Base-by-base conservation (phyloP, 345 rosid genomes). In the Eucalyptus brandiana region DNA sequence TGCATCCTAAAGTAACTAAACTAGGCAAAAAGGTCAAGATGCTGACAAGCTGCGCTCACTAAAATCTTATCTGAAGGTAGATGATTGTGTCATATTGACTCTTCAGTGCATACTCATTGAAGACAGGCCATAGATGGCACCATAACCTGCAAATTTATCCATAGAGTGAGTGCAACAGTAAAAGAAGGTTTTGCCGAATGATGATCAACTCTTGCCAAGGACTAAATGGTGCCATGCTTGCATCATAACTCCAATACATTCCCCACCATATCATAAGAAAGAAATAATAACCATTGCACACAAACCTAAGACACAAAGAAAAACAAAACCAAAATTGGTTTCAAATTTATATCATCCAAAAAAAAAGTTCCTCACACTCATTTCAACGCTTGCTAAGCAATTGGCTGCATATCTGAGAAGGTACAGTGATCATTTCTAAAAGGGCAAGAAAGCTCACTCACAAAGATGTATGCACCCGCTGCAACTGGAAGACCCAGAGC, bases 61-160 rank as follows among this genome's bases (percentile, higher is more conserved):
- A 76, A 69, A 89, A 87, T 87, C 90, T 93, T 88, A 97, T 99
- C 99, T 95, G 99, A 92, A 97, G 99, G 91, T 97, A 97, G 62
- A 97, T 97, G 93, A 98, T 97, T 37, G 99, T 97, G 87, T 97
- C 99, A 88, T 95, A 97, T 88, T 97, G 99, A 87, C 99, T 97
- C 95, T 97, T 97, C 89, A 97, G 90, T 91, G 99, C 96, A 93
- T 97, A 97, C 92, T 97, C 99, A 89, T 95, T 97, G 95, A 89
- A 97, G 90, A 97, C 99, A 62, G 99, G 99, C 99, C 96, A 97
- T 51, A 28, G 99, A 97, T 85, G 99, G 99, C 87, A 97, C 96
- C 60, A 97, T 97, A 30, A 97, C 94, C 99, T 97, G 94, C 91
- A 92, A 49, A 72, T 72, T 34, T 34, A 4, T 69, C 81, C 44